phyloP scores from a whole-genome alignment of 192 early-diverging fungal genomes.

The Podila clonocystis region DNA sequence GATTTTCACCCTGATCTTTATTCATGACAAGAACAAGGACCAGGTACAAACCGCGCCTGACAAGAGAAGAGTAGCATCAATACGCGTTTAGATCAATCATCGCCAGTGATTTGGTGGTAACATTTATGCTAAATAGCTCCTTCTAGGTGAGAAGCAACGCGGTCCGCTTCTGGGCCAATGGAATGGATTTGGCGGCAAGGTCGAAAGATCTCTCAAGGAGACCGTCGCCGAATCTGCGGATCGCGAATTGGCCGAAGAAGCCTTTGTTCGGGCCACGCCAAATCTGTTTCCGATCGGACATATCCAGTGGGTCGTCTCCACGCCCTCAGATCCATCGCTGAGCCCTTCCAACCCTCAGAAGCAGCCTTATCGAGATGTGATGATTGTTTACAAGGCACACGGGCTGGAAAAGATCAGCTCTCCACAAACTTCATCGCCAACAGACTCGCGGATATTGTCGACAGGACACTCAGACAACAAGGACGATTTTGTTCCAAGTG shows the following conservation, averaged over 20 bases:
- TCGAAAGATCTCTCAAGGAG: constrained; percentile 17
- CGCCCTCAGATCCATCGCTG: not conserved
- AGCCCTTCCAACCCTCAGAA: not conserved
- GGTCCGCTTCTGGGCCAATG: constrained; percentile 38
- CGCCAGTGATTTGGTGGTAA: no score
- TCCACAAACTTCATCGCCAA: not conserved
- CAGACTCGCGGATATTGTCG: not conserved
- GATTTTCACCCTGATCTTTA: constrained; percentile 43
- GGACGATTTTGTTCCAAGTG: constrained; percentile 19
- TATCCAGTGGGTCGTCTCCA: constrained; percentile 35
- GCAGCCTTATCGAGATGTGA: constrained; percentile 23
- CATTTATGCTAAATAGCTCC: constrained; percentile 7
- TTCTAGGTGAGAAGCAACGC: constrained; percentile 29
- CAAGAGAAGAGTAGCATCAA: not conserved
- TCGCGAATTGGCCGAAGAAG: constrained; percentile 32
- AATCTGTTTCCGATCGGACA: constrained; percentile 23
- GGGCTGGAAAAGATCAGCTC: not conserved
- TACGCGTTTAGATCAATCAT: no score
- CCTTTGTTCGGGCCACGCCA: constrained; percentile 20
- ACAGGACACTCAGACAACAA: not conserved
- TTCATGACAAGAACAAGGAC: constrained; percentile 26
- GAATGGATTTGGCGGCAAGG: constrained; percentile 51
- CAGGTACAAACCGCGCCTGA: constrained; percentile 8
- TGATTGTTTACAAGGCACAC: constrained; percentile 39
- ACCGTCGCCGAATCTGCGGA: constrained; percentile 24